Evolutionary conservation across 495 filamentous ascomycete species (phyloP), one percentile per base, ranked within the genome.

Genomic region (Penicillium longicatenatum): DNA sequence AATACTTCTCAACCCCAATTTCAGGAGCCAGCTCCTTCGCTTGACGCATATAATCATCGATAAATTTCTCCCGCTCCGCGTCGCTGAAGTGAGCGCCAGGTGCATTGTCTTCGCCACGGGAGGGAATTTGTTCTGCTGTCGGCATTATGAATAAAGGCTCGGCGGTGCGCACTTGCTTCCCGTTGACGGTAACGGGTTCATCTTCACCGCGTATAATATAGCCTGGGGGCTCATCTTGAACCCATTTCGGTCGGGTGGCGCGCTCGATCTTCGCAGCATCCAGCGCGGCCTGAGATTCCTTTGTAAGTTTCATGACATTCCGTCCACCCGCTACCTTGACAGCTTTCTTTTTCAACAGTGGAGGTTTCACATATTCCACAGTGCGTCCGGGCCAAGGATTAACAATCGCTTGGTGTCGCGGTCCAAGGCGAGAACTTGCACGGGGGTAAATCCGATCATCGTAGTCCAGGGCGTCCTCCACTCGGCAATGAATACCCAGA

Each of bases 401-500:
- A 41, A 97, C 91, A 62, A 86, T 86, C 2, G 94, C 94, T 76
- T 99, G 94, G 71, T 97, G 92, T 47, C 91, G 86, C 6, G 93
- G 89, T 11, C 95, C 95, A 29, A 98, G 73, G 10, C 95, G 89
- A 54, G 94, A 98, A 65, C 91, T 94, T 21, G 94, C 94, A 54
- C 95, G 88, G 19, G 94, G 94, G 63, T 97, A 98, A 58, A 98
- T 98, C 48, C 95, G 89, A 71, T 99, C 94, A 64, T 99, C 95
- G 67, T 96, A 95, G 67, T 99, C 95, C 16, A 99, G 76, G 4
- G 91, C 94, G 79, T 99, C 94, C 74, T 99, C 94, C 11, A 95
- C 89, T 55, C 91, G 86, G 71, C 94, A 97, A 74, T 99, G 95
- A 55, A 96, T 92, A 2, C 94, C 94, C 16, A 98, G 75, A 67